Conservation (phyloP, 805 yeast genomes). For the Suhomyces tanzawaensis region DNA sequence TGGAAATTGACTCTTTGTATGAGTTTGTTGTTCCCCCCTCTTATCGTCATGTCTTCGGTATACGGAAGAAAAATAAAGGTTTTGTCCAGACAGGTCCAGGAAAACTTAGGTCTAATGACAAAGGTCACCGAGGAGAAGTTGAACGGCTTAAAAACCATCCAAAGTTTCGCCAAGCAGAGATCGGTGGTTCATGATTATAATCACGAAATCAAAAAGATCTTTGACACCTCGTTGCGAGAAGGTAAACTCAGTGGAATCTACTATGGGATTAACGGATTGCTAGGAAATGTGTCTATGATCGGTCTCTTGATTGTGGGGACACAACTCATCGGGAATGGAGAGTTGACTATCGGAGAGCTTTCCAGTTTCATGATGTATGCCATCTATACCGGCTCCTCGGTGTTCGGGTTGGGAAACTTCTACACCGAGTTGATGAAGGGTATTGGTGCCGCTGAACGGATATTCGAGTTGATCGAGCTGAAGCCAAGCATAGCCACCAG, state of each 20-base stretch:
- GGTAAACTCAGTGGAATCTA: slow-evolving; percentile 76
- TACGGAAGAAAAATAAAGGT: slow-evolving; percentile 79
- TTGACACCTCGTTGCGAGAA: slow-evolving; percentile 69
- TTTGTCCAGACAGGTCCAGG: slow-evolving; percentile 75
- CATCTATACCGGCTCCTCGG: slow-evolving; percentile 88
- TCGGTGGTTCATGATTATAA: slow-evolving; percentile 76
- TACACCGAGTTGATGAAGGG: slow-evolving; percentile 96
- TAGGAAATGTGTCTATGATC: slow-evolving; percentile 80
- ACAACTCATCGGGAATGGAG: slow-evolving; percentile 72
- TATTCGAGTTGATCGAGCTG: slow-evolving; percentile 82
- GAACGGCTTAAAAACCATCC: slow-evolving; percentile 81
- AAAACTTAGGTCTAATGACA: slow-evolving; percentile 79
- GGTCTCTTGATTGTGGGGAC: slow-evolving; percentile 79
- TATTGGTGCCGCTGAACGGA: slow-evolving; percentile 89
- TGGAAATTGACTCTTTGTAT: slow-evolving; percentile 80
- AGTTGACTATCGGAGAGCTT: slow-evolving; percentile 80
- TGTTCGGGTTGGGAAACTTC: slow-evolving; percentile 85
- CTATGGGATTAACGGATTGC: slow-evolving; percentile 74
- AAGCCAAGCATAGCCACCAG: slow-evolving; percentile 69
- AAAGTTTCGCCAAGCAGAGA: slow-evolving; percentile 83
- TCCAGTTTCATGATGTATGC: slow-evolving; percentile 95
- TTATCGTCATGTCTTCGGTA: slow-evolving; percentile 71
- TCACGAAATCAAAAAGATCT: slow-evolving; percentile 63
- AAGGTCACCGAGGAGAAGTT: slow-evolving; percentile 91
- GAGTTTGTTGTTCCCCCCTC: slow-evolving; percentile 78